Base-by-base conservation (phyloP, 2,329 filamentous ascomycete genomes). In the Ophiocordyceps camponoti-floridani region DNA sequence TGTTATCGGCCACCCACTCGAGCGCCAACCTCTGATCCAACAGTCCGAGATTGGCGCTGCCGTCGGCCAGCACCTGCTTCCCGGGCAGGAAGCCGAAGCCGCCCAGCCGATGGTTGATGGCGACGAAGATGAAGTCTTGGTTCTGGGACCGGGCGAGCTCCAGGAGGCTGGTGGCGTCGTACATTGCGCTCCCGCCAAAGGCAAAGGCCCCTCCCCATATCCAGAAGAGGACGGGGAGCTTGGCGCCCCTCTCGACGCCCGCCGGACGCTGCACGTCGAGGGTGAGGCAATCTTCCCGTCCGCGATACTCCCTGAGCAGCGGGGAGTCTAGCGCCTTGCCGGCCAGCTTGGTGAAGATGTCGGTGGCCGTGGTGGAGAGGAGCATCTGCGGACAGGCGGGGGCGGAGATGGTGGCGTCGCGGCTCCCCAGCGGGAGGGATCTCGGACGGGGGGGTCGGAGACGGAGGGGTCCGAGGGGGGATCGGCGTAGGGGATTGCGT, bases 1-100 rank as follows among this genome's bases (percentile, higher is more conserved):
- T 85, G 51, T 88, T 85, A 52, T 85, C 81, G 8, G 80, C 76
- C 1, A 84, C 73, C 84, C 84, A 89, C 56, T 87, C 63, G 7
- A 89, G 65, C 0, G 73, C 83, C 50, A 82, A 67, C 31, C 81
- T 70, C 53, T 88, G 82, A 53, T 89, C 84, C 0, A 82, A 66
- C 3, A 84, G 68, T 3, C 84, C 84, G 3, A 85, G 58, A 54
- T 88, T 89, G 3, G 78, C 61, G 2, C 77, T 70, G 2, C 81
- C 80, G 48, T 84, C 80, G 4, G 67, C 66, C 4, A 79, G 64
- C 40, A 86, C 68, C 57, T 86, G 79, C 44, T 72, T 72, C 8
- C 82, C 82, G 0, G 76, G 71, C 56, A 87, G 55, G 61, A 86
- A 87, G 0, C 83, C 84, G 48, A 86, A 87, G 0, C 77, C 82